Percentiles rank a stretch among this genome's conserved stretches.
Conservation (phyloP, 108 stramenopile species). For the Chaetoceros tenuissimus region DNA sequence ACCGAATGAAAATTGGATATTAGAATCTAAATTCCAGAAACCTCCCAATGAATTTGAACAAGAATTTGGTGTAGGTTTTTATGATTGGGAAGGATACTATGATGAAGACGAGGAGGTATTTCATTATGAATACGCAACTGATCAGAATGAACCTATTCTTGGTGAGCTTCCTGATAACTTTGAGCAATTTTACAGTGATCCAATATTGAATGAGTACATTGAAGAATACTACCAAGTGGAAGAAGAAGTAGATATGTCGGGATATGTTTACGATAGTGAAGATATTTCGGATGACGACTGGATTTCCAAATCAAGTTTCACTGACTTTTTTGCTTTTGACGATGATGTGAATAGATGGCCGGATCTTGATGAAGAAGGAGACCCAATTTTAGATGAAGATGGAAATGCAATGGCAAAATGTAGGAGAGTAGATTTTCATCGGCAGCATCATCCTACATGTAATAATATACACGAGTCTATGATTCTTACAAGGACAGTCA, state of each 20-base stretch:
- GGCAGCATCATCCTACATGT: background rate
- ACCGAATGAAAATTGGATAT: too few relatives aligned
- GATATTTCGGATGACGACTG: background rate
- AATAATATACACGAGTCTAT: background rate
- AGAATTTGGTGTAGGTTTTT: too few relatives aligned
- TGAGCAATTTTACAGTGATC: too few relatives aligned
- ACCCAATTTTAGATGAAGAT: too few relatives aligned
- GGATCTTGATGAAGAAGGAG: background rate
- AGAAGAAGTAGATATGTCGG: slow-evolving; percentile 1
- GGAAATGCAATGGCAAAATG: background rate
- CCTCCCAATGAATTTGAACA: too few relatives aligned
- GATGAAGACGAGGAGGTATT: too few relatives aligned
- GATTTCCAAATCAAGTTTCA: background rate
- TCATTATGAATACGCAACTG: too few relatives aligned
- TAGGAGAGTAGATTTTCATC: background rate
- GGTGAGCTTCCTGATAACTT: too few relatives aligned
- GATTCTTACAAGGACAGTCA: background rate
- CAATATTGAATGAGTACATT: background rate
- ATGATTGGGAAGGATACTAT: too few relatives aligned
- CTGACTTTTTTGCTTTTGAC: background rate
- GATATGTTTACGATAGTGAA: background rate
- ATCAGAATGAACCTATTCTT: too few relatives aligned
- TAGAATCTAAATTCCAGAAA: too few relatives aligned
- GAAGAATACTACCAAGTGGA: background rate
- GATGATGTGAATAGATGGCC: background rate